Evolutionary conservation across 1,139 yeast species (phyloP).

Genomic region (Scheffersomyces parashehatae): DNA sequence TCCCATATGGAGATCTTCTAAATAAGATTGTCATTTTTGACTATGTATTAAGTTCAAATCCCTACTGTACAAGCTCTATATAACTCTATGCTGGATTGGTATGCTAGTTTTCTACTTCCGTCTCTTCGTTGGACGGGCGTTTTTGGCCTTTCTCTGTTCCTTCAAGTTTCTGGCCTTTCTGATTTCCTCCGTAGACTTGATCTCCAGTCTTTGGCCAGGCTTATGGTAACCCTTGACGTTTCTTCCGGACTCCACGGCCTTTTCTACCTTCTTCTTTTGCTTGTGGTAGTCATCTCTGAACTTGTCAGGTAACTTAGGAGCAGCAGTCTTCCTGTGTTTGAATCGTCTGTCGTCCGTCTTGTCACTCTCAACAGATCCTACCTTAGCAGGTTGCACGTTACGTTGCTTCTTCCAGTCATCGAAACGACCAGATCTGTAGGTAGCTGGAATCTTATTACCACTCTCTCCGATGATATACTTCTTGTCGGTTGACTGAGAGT

Average conservation of each 20-base stretch:
- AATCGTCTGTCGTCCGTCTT: constrained; percentile 44
- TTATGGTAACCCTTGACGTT: constrained; percentile 68
- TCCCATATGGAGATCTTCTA: too few relatives aligned
- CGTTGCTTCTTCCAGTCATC: constrained; percentile 87
- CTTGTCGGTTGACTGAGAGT: constrained; percentile 75
- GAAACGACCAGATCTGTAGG: constrained; percentile 86
- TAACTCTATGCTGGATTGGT: too few relatives aligned
- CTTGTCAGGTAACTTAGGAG: constrained; percentile 89
- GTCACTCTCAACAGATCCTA: constrained; percentile 53
- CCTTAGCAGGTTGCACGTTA: constrained; percentile 52
- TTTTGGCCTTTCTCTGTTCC: constrained; percentile 79
- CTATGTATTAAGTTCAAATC: too few relatives aligned
- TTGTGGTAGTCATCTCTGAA: constrained; percentile 81
- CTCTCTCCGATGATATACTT: constrained; percentile 93
- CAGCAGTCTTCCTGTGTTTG: constrained; percentile 72
- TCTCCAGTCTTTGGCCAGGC: constrained; percentile 57
- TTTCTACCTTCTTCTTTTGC: constrained; percentile 81
- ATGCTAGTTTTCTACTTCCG: constrained; percentile 15
- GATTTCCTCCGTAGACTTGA: constrained; percentile 71
- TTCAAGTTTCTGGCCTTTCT: constrained; percentile 71
- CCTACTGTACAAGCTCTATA: too few relatives aligned
- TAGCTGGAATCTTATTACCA: constrained; percentile 91
- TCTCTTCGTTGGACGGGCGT: constrained; percentile 67
- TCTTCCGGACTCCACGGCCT: constrained; percentile 77
- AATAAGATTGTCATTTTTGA: too few relatives aligned